Conservation (phyloP, 148 eudicot genomes). For the Fagopyrum tataricum region DNA sequence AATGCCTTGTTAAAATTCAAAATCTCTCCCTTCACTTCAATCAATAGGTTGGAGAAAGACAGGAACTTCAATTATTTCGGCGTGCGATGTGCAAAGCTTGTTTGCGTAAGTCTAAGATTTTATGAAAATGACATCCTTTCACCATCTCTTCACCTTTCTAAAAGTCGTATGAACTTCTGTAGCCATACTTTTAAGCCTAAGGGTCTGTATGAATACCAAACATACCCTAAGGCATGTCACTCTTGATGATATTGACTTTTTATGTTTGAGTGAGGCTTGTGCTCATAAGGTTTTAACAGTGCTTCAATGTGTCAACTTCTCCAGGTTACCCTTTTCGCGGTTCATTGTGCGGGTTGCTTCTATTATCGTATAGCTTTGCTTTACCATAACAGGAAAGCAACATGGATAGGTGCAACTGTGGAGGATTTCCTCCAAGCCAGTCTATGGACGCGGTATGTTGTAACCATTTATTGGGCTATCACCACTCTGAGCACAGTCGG, state of each 20-base stretch:
- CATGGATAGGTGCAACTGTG: constrained; percentile 63
- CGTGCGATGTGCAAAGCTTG: constrained; percentile 59
- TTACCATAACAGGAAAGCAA: constrained; percentile 38
- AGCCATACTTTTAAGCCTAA: too few relatives aligned
- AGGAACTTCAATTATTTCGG: constrained; percentile 57
- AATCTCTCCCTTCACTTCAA: too few relatives aligned
- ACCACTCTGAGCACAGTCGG: constrained; percentile 83
- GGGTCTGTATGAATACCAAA: too few relatives aligned
- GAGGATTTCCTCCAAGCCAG: constrained; percentile 40
- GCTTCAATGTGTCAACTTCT: neutral
- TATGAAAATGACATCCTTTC: too few relatives aligned
- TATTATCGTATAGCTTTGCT: constrained; percentile 62
- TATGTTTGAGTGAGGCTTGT: too few relatives aligned
- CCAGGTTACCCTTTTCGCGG: constrained; percentile 73
- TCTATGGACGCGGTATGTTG: constrained; percentile 60
- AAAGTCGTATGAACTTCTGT: too few relatives aligned
- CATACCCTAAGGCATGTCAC: too few relatives aligned
- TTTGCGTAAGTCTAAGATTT: constrained; percentile 54
- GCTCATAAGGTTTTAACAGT: too few relatives aligned
- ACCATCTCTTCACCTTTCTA: too few relatives aligned
- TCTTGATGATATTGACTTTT: too few relatives aligned
- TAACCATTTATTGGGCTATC: constrained; percentile 81
- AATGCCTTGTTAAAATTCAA: too few relatives aligned
- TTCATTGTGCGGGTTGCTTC: constrained; percentile 83
- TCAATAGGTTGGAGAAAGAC: constrained; percentile 70